Evolutionary conservation across 495 filamentous ascomycete genomes (phyloP), one percentile per base, ranked within the genome.

Genomic region (Lindgomyces ingoldianus): DNA sequence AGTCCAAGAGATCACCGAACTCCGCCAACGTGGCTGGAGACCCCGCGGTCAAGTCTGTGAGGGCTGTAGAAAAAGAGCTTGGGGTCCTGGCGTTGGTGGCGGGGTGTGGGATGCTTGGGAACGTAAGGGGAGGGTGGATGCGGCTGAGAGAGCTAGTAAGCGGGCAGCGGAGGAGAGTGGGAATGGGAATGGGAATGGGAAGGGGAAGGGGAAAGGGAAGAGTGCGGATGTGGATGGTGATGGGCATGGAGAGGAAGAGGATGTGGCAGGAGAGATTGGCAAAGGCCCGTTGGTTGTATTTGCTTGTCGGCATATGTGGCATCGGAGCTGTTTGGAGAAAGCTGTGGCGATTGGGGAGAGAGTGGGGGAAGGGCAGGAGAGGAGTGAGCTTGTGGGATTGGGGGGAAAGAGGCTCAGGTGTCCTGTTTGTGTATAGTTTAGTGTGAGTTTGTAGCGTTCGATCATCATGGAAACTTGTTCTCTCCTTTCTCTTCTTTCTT

Each of bases 1-100:
- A 65, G 92, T 97, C 42, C 82, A 85, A 39, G 83, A 90, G 60
- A 87, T 89, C 12, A 83, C 88, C 12, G 80, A 81, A 16, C 83
- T 93, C 10, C 83, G 93, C n/a, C 88, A 91, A 72, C 83, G 87
- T 22, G 94, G 94, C 11, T 98, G 94, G 95, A 82, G 92, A 55
- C 91, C 94, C 0, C 81, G 85, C 22, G 88, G 89, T 1, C 90
- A 92, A 55, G 87, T 87, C 0, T 99, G 94, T 68, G 94, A 96
- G 72, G 84, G 85, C 9, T 99, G 94, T 58, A 87, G 87, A 26
- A 83, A 83, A 64, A 80, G 91, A 19, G 85, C 91, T 1, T 99
- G 94, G 94, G 94, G 94, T 0, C 91, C 91, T 1, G 92, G 91
- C 1, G 89, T 89, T 18, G 87, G 90, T 0, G 84, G 87, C 2